Conservation (phyloP, 805 yeast species). For the Allodekkera sacchari region DNA sequence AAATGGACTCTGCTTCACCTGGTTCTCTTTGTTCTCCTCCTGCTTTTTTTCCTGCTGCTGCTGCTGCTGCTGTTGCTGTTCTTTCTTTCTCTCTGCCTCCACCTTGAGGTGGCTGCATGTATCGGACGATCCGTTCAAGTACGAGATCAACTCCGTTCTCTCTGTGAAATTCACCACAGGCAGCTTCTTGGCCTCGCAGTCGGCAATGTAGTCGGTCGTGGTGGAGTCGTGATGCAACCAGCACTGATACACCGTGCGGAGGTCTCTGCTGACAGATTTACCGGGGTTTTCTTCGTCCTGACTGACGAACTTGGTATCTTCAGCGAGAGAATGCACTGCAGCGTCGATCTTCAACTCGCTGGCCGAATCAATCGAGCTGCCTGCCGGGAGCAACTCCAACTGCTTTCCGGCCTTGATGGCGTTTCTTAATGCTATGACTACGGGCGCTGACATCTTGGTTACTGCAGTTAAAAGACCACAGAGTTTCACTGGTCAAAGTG, state of each 20-base stretch:
- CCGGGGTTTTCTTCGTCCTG: conserved; percentile 32
- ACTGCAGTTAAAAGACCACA: no score
- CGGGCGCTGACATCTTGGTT: conserved; percentile 7
- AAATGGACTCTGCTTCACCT: conserved; percentile 33
- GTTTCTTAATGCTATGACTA: conserved; percentile 8
- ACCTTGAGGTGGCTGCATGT: conserved; percentile 44
- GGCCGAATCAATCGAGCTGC: conserved; percentile 13
- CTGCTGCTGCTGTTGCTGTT: conserved; percentile 1
- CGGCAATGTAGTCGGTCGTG: conserved; percentile 73
- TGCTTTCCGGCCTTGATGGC: conserved; percentile 10
- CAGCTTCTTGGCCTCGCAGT: conserved; percentile 56
- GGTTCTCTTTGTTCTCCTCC: conserved; percentile 2
- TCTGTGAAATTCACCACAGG: conserved; percentile 75
- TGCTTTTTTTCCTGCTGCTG: conserved; percentile 4
- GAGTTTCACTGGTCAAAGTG: no score
- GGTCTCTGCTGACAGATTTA: conserved; percentile 31
- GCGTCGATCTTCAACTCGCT: conserved; percentile 11
- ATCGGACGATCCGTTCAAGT: conserved; percentile 66
- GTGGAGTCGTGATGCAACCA: conserved; percentile 69
- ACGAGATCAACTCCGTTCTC: conserved; percentile 73
- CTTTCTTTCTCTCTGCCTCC: conserved; percentile 2
- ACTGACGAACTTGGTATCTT: conserved; percentile 27
- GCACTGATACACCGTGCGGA: conserved; percentile 63
- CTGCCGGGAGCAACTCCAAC: conserved; percentile 10
- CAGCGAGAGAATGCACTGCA: conserved; percentile 22